A percentile compares a stretch with the other conserved stretches of the same genome.
phyloP scores from a whole-genome alignment of 345 rosid species.

The Atalantia buxifolia region DNA sequence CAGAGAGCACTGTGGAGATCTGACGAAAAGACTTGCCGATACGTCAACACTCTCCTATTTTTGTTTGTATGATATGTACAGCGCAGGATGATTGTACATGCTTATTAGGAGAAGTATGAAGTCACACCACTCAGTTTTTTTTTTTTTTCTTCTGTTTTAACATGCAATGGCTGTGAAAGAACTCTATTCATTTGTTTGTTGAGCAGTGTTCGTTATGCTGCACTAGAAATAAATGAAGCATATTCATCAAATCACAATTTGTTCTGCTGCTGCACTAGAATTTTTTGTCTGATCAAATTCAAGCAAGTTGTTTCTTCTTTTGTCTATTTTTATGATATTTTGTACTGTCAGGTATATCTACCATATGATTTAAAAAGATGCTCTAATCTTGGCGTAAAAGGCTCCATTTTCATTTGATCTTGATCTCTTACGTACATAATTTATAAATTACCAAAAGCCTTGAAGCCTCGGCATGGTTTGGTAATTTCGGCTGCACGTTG shows the following conservation, averaged over 20 bases:
- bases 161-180: background rate
- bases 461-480: too few relatives aligned
- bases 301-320: too few relatives aligned
- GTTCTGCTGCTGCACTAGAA: too few relatives aligned
- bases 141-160: background rate
- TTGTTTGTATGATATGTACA: background rate
- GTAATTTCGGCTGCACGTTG: background rate
- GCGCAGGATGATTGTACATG: conserved; percentile 17
- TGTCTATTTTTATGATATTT: background rate
- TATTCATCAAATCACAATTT: background rate
- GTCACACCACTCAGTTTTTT: background rate
- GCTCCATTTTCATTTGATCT: background rate
- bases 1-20: background rate
- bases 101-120: background rate
- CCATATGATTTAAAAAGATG: background rate
- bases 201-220: background rate
- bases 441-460: background rate
- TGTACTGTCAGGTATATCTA: background rate
- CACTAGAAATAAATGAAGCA: background rate
- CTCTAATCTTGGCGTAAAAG: background rate
- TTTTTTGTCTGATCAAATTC: too few relatives aligned
- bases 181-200: background rate
- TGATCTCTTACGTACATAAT: background rate
- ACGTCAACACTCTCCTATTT: background rate
- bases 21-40: background rate